Base-by-base conservation (phyloP, 495 filamentous ascomycete species). In the Neurospora sp. region DNA sequence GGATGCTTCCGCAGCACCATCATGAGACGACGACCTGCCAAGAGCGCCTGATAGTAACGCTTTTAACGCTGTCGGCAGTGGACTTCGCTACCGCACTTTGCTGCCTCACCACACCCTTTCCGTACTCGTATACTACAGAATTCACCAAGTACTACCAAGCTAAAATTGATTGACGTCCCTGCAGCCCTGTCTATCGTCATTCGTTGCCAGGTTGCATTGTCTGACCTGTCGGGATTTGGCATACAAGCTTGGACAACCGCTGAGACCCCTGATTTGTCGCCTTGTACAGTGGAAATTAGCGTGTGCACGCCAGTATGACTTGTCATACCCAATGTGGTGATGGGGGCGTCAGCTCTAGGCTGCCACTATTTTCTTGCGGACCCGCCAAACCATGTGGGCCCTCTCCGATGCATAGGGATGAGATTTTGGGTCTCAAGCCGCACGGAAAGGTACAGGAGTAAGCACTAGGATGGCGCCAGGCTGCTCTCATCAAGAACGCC, bases 1-100 rank as follows among this genome's bases (percentile, higher is more conserved):
- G 80, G 80, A 2, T 68, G 65, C 27, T 14, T 70, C 14, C 77
- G 80, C 11, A 73, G 39, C 12, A 76, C 75, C 20, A 75, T 81
- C 38, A 81, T 81, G 80, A 77, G 59, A 71, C 35, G 59, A 71
- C 35, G 80, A 20, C 71, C 75, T 4, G 41, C 73, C 5, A 76
- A 71, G 42, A n/a, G 22, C 22, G 12, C 22, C 41, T 20, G 18
- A 35, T 69, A 35, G 53, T 5, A 12, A 31, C 20, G 22, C 6
- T 31, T 16, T 61, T 22, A 12, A 27, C n/a, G 1, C n/a, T 14
- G 46, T 53, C 22, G 22, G 53, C 22, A 18, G 5, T 61, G 27
- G 53, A 31, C 27, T 2, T 61, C 5, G 53, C 53, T 31, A 31
- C 53, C 22, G 12, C 53, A 61, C 12, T 61, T 61, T 16, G 53